Evolutionary conservation across 805 yeast genomes (phyloP).

Genomic region (Metschnikowia santaceciliae): DNA sequence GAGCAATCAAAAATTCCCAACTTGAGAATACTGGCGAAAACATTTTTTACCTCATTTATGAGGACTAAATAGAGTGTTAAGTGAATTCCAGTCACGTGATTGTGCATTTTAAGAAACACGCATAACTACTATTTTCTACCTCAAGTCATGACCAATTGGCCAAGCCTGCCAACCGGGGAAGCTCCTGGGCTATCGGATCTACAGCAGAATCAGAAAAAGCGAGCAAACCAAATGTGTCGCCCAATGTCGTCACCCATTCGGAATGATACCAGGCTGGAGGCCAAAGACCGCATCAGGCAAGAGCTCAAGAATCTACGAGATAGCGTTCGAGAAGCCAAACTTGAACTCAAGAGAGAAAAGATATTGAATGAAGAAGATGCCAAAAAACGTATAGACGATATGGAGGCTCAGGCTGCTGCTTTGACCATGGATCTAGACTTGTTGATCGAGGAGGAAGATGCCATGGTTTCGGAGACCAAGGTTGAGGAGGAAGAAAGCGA

Average conservation of each 20-base stretch:
- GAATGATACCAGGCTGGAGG: not conserved
- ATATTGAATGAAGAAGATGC: slow-evolving; percentile 9
- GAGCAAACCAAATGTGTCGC: slow-evolving; percentile 11
- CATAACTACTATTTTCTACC: not conserved
- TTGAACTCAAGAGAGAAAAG: slow-evolving; percentile 13
- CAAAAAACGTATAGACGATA: slow-evolving; percentile 3
- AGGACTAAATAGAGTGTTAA: not conserved
- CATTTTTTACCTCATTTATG: no score
- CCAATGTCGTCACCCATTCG: slow-evolving; percentile 18
- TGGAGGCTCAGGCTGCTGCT: slow-evolving; percentile 12
- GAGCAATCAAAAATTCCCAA: no score
- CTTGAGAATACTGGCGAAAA: no score
- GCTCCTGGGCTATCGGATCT: slow-evolving; percentile 6
- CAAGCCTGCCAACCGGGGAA: slow-evolving; percentile 15
- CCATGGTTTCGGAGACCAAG: not conserved
- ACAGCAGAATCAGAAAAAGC: slow-evolving; percentile 10
- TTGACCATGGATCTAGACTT: slow-evolving; percentile 11
- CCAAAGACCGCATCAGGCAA: slow-evolving; percentile 1
- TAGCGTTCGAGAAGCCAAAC: slow-evolving; percentile 9
- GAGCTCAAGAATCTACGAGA: slow-evolving; percentile 11
- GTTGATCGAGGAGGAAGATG: slow-evolving; percentile 9
- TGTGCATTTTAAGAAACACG: not conserved
- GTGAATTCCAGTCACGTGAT: not conserved
- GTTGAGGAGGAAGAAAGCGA: not conserved
- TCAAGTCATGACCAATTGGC: slow-evolving; percentile 7